A percentile compares a stretch with the other conserved stretches of the same genome.
phyloP scores from a whole-genome alignment of 495 filamentous ascomycete species.

The Lophiostoma macrostomum region DNA sequence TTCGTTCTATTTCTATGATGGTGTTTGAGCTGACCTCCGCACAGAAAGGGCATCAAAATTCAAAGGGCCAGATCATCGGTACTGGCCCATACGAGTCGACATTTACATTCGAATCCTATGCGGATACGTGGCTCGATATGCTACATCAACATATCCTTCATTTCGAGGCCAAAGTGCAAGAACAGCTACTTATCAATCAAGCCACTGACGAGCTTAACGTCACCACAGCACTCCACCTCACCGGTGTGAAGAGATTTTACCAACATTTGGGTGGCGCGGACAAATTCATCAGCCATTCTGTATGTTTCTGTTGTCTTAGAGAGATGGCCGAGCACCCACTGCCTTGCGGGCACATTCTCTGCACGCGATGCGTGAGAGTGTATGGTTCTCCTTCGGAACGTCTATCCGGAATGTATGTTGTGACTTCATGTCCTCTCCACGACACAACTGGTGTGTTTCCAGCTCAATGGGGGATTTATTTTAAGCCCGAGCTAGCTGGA shows the following conservation, averaged over 20 bases:
- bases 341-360: conserved; percentile 58
- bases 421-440: conserved; percentile 5
- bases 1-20: no score
- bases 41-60: conserved; percentile 52
- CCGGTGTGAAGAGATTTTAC: conserved; percentile 39
- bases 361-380: conserved; percentile 45
- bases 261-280: conserved; percentile 22
- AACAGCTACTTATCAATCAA: conserved; percentile 25
- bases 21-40: conserved; percentile 45
- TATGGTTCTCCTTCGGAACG: conserved; percentile 34
- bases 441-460: background rate
- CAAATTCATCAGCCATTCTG: conserved; percentile 41
- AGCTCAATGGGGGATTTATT: conserved; percentile 41
- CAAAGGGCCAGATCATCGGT: conserved; percentile 47
- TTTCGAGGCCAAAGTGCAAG: conserved; percentile 22
- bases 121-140: conserved; percentile 27
- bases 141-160: conserved; percentile 17
- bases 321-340: conserved; percentile 53
- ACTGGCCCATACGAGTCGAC: conserved; percentile 47
- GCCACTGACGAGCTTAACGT: background rate
- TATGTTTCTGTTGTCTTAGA: conserved; percentile 56
- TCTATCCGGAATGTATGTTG: background rate
- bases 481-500: conserved; percentile 48
- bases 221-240: conserved; percentile 35
- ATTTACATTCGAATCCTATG: conserved; percentile 43